Evolutionary conservation across 139 green algal genomes (phyloP), one percentile per base, ranked within the genome.

Genomic region (Haematococcus sp.): DNA sequence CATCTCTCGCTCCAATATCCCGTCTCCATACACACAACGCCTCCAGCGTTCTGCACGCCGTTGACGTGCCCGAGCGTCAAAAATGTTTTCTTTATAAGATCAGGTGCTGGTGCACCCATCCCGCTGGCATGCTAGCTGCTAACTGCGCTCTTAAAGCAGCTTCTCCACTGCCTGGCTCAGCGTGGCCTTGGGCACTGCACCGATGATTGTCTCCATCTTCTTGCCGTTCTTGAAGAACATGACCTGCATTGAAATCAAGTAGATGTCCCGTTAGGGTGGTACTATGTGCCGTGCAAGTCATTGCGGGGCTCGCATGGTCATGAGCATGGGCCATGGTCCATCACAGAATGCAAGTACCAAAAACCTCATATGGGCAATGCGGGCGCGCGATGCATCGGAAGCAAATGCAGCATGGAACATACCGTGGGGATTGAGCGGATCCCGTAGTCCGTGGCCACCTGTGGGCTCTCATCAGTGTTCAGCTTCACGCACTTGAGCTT

Each of bases 141-240:
- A 11, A 11, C 40, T 49, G 28, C 27, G 5, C 11, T 20, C 33
- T 76, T 58, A 80, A 0, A 97, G 55, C 82, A 93, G 97, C 88
- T 98, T 99, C 61, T 98, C 91, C 3, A 99, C 82, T 30, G 92
- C 94, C 72, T 92, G 84, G 1, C 84, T 70, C 22, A 99, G 88
- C 0, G 93, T 97, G 3, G 78, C 71, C 87, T 98, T 98, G 46
- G 95, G 93, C 30, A 99, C 96, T 1, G 96, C 96, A 52, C 96
- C 96, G 70, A 99, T 99, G 69, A 99, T 94, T 4, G 95, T 97
- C 63, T 99, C 96, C 86, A 95, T 85, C 86, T 98, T 99, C 81
- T 95, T 78, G 49, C 95, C 94, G 68, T 77, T 64, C 71, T 98
- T 98, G 85, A 98, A 98, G 56, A 98, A 87, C 92, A 98, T 98